Evolutionary conservation across 495 filamentous ascomycete species (phyloP).

Genomic region (Usnea hakonensis): DNA sequence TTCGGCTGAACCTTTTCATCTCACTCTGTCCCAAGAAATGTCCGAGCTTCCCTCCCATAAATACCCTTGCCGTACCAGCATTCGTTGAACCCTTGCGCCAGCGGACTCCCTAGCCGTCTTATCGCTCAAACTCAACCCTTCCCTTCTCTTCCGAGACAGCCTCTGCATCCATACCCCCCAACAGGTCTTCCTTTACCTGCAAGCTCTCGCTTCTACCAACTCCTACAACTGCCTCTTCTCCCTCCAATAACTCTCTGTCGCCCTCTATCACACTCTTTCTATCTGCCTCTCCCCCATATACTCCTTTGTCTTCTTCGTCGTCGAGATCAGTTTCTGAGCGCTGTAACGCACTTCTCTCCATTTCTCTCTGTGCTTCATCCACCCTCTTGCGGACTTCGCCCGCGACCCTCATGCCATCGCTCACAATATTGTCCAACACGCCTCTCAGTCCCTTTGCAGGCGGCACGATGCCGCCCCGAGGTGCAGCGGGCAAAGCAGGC

Average conservation of each 20-base stretch:
- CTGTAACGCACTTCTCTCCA: slow-evolving; percentile 66
- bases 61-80: background rate
- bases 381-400: slow-evolving; percentile 82
- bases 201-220: slow-evolving; percentile 23
- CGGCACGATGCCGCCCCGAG: slow-evolving; percentile 46
- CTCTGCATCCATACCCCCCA: slow-evolving; percentile 16
- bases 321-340: slow-evolving; percentile 67
- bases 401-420: slow-evolving; percentile 90
- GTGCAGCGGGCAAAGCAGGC: slow-evolving; percentile 33
- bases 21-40: background rate
- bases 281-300: slow-evolving; percentile 47
- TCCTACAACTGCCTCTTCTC: slow-evolving; percentile 65
- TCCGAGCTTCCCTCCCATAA: background rate
- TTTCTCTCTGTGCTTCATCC: slow-evolving; percentile 83
- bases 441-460: slow-evolving; percentile 75
- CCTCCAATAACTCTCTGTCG: slow-evolving; percentile 70
- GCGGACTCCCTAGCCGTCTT: background rate
- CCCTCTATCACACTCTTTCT: slow-evolving; percentile 59
- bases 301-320: slow-evolving; percentile 41
- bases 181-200: slow-evolving; percentile 15
- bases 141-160: slow-evolving; percentile 14
- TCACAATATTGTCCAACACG: slow-evolving; percentile 93
- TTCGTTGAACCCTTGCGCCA: background rate
- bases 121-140: slow-evolving; percentile 30
- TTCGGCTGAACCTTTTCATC: background rate